These are phyloP conservation scores for Lunularia cruciata DNA, from an alignment of 225 moss, liverwort and hornwort species.

Conservation along the genomic window DNA sequence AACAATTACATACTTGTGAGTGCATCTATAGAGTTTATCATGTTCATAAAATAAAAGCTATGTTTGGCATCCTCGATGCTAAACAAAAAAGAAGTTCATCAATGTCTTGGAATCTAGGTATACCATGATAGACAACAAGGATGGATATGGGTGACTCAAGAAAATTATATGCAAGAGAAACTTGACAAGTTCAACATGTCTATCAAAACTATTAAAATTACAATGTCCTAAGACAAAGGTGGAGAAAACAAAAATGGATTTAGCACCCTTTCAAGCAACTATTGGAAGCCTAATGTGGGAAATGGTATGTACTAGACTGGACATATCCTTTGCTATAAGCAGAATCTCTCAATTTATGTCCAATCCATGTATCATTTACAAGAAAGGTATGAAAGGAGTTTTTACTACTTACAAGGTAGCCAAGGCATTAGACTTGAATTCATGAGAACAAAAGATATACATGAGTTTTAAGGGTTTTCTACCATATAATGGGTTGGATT, in stretches of 20 bases:
- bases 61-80: too few species aligned
- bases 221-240: background rate
- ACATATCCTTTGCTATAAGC: background rate
- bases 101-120: too few species aligned
- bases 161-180: background rate
- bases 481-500: background rate
- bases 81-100: too few species aligned
- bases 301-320: background rate
- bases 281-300: background rate
- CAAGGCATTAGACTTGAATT: background rate
- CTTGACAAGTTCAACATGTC: background rate
- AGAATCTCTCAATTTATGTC: background rate
- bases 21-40: too few species aligned
- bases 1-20: too few species aligned
- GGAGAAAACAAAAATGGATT: background rate
- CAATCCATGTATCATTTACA: background rate
- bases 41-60: too few species aligned
- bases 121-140: too few species aligned
- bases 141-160: constrained; percentile 3
- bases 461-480: background rate
- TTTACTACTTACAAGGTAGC: background rate
- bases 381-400: background rate
- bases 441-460: background rate
- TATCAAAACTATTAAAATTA: background rate
- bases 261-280: background rate